Conservation (phyloP, 345 rosid species). For the Pseudoturritis turrita region DNA sequence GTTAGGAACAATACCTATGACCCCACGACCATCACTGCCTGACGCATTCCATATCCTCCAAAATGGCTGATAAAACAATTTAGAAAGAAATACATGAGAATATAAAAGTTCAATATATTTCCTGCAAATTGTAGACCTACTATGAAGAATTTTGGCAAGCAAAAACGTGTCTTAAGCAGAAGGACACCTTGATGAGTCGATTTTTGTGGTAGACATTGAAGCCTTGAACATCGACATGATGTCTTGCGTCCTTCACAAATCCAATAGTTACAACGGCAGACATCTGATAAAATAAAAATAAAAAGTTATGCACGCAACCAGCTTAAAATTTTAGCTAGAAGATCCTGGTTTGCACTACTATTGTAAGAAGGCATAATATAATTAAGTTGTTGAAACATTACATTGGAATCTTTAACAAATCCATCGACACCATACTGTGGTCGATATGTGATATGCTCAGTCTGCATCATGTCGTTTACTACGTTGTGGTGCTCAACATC, state of each 20-base stretch:
- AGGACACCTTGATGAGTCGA: constrained; percentile 81
- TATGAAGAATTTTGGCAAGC: background rate
- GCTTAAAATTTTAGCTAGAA: constrained; percentile 2
- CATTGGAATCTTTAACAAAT: constrained; percentile 39
- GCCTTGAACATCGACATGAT: constrained; percentile 91
- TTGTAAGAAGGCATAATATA: background rate
- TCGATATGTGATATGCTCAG: constrained; percentile 69
- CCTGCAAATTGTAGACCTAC: background rate
- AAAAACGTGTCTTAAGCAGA: background rate
- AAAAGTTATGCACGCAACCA: too few relatives aligned
- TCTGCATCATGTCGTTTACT: constrained; percentile 95
- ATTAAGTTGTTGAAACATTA: constrained; percentile 28
- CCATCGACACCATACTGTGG: constrained; percentile 65
- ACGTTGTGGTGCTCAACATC: constrained; percentile 95
- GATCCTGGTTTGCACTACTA: background rate
- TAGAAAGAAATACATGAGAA: background rate
- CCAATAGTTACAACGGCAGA: constrained; percentile 75
- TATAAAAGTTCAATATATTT: background rate
- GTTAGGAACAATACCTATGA: constrained; percentile 51
- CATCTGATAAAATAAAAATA: constrained; percentile 47
- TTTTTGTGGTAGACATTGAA: constrained; percentile 95
- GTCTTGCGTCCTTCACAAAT: constrained; percentile 89
- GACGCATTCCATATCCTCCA: constrained; percentile 98
- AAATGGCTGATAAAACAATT: constrained; percentile 62
- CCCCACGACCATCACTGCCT: constrained; percentile 95